Conservation (phyloP, 139 green algal genomes). For the Edaphochlamys debaryana region DNA sequence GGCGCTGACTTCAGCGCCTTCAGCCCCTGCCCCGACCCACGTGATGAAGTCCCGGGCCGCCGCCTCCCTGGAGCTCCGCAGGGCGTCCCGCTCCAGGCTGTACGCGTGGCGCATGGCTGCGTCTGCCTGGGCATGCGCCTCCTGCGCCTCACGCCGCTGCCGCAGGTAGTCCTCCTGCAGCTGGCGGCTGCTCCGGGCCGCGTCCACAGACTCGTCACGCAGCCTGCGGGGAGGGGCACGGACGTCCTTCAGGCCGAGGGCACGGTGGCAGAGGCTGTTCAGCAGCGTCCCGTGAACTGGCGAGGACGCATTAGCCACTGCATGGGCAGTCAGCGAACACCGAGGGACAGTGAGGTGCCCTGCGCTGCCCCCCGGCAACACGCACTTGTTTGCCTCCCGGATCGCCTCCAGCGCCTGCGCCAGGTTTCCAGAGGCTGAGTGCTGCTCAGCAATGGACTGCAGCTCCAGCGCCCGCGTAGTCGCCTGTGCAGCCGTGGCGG, state of each 20-base stretch:
- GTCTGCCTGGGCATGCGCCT: slow-evolving; percentile 30
- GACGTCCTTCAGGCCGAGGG: too few relatives aligned
- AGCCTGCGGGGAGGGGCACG: background rate
- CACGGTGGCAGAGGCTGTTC: too few relatives aligned
- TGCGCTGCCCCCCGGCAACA: too few relatives aligned
- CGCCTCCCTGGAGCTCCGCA: background rate
- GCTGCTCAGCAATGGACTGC: slow-evolving; percentile 24
- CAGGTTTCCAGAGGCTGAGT: slow-evolving; percentile 25
- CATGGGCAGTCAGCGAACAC: too few relatives aligned
- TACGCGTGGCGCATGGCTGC: slow-evolving; percentile 38
- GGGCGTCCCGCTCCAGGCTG: slow-evolving; percentile 29
- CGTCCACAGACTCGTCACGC: slow-evolving; percentile 29
- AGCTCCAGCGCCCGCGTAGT: slow-evolving; percentile 25
- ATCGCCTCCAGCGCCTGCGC: slow-evolving; percentile 28
- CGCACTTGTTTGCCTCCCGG: slow-evolving; percentile 23
- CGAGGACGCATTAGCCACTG: too few relatives aligned
- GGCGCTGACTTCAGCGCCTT: too few relatives aligned
- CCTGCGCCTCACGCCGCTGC: slow-evolving; percentile 28
- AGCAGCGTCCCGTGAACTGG: too few relatives aligned
- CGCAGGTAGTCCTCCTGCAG: slow-evolving; percentile 30
- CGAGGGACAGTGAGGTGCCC: too few relatives aligned
- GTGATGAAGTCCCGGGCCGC: background rate
- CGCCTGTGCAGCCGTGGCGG: background rate
- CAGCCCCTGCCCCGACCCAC: too few relatives aligned
- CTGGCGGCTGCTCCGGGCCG: slow-evolving; percentile 16